Base-by-base conservation (phyloP, 495 filamentous ascomycete genomes). In the Penicillium paradoxum region DNA sequence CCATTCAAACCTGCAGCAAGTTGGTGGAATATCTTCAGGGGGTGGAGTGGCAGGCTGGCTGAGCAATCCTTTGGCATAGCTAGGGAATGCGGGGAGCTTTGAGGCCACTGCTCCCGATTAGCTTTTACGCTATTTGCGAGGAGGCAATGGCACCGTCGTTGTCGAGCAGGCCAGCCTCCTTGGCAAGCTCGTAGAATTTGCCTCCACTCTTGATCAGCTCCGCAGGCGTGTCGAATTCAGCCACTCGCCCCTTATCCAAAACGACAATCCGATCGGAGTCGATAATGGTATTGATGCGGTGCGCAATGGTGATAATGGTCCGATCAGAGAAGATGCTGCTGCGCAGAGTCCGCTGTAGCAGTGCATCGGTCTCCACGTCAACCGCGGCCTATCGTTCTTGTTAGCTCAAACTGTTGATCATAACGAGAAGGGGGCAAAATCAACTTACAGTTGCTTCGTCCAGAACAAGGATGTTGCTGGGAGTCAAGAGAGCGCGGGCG, bases 281-380 rank as follows among this genome's bases (percentile, higher is more conserved):
- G 17, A 96, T 81, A 65, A 97, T 96, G 17, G 91, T 97, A 72
- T 97, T 96, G 71, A 99, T 95, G 38, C 93, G 83, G 69, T 98
- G 93, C 43, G 93, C 93, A 63, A 98, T 96, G 1, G 95, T 97
- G 62, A 99, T 90, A 68, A 99, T 97, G 15, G 95, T 99, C 17
- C 91, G 82, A 64, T 97, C 87, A 46, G 81, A 75, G 77, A 97
- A 96, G 64, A 79, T 71, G 53, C 67, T 76, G 66, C 77, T 80
- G 57, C 78, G 73, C 29, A 81, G 57, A 17, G 78, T 81, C 39
- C 71, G 73, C 64, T 81, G 78, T 32, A 97, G 80, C 73, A 96
- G 74, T 33, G 90, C 86, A 68, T 96, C 91, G 1, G 91, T 96
- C 77, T 95, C 88, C 43, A 96, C 86, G 68, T 99, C 93, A 22